Base-by-base conservation (phyloP, 352 stramenopile genomes). In the Pythium sp. region DNA sequence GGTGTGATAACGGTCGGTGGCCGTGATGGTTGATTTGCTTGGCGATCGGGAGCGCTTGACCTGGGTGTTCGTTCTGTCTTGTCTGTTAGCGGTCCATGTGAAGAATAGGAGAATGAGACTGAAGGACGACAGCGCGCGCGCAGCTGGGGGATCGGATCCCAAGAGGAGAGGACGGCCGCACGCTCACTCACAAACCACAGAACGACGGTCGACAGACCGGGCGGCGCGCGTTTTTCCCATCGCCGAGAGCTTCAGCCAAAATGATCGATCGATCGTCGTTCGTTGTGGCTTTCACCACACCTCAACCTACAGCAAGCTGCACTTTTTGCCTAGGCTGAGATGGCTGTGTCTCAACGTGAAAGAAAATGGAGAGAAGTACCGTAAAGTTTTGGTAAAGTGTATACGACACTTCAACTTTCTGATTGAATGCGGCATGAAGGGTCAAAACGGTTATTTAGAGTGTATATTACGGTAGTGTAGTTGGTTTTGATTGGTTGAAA, bases 301-400 rank as follows among this genome's bases (percentile, higher is more conserved):
- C 28, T 36, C 51, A 30, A 56, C 38, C 3, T 14, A 46, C 14
- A 46, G 12, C 18, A 46, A 46, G 14, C 38, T 34, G 51, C 51
- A 20, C 24, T 58, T 58, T 58, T 58, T 58, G 51, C 49, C 12
- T 7, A 20, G 22, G 9, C 22, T 54, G 46, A 22, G 46, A 22
- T 54, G 20, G 46, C 46, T 54, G 46, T 57, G 49, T 34, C 49
- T 15, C 49, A 57, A 57, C 49, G 49, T 57, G 49, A 57, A 57
- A 57, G 49, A 56, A 57, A 57, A 57, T 57, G 49, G 49, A 57
- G 49, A 14, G 49, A 12, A 57, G 49, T 14, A 26, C 22, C 6
- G 3, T 1, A 3, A 11, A 4, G 5, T 57, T 9, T 20, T 24
- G 49, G 1, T 32, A n/a, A 57, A 32, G 49, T 57, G 8, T 3